Base-by-base conservation (phyloP, 768 basidiomycete genomes). In the Serendipita indica region DNA sequence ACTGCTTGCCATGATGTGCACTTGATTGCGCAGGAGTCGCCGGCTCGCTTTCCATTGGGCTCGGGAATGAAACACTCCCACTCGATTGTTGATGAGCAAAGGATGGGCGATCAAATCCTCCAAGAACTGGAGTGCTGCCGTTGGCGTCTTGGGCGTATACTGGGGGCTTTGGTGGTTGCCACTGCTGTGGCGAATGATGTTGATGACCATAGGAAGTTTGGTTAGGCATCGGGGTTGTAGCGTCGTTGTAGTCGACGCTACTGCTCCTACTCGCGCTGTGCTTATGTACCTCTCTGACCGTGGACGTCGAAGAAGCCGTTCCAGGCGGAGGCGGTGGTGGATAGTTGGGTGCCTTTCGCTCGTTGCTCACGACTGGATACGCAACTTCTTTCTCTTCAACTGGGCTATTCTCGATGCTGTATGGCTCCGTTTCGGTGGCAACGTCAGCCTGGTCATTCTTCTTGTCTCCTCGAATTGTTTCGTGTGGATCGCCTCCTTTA, bases 211-310 rank as follows among this genome's bases (percentile, higher is more conserved):
- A 54, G 12, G 49, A 27, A 10, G n/a, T 4, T 16, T 27, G 49
- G n/a, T n/a, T 28, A 10, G 49, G 49, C 22, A 54, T 30, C 4
- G 49, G 49, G 20, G 49, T 54, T 7, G 49, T 25, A 4, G 30
- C 30, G 10, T 54, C 49, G 25, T n/a, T 54, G 49, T 54, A 54
- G 32, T 54, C 49, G 7, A 54, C 22, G 25, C 49, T 54, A 16
- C 25, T 28, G 22, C 32, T 30, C 22, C 30, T 27, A 10, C 35
- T n/a, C 32, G n/a, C n/a, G 22, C 49, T 28, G n/a, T n/a, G 7
- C 7, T 7, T 43, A 7, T 18, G 18, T 18, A 5, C 27, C 41
- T 43, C 41, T 54, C 25, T 18, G n/a, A 20, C 45, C 20, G 58
- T 30, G 32, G 49, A 54, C 10, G 16, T 30, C 7, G 49, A 54